These are phyloP conservation scores for Vaccinium macrocarpon DNA, from an alignment of 148 eudicot genomes.

Conservation along the genomic window DNA sequence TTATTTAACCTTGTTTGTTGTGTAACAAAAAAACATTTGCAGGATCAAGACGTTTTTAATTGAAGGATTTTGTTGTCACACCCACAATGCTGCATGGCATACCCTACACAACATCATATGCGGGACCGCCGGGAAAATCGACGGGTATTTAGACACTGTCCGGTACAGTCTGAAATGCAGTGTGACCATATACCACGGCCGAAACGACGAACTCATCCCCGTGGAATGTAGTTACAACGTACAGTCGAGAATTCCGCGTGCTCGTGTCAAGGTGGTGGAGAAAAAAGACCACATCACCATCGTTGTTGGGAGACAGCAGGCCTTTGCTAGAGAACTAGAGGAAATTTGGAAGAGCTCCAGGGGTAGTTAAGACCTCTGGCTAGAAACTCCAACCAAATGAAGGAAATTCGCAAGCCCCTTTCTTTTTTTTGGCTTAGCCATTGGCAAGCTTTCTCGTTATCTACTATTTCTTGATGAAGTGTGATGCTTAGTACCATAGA, in stretches of 20 bases:
- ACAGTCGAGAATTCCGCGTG: slow-evolving; percentile 58
- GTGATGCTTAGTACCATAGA: background rate
- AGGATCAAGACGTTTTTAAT: slow-evolving; percentile 70
- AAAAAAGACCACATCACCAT: slow-evolving; percentile 82
- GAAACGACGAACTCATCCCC: slow-evolving; percentile 78
- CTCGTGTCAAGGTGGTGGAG: slow-evolving; percentile 59
- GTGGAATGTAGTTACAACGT: slow-evolving; percentile 75
- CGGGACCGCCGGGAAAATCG: slow-evolving; percentile 72
- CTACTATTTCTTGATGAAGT: background rate
- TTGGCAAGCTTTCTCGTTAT: background rate
- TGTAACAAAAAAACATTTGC: slow-evolving; percentile 10
- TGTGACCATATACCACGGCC: slow-evolving; percentile 66
- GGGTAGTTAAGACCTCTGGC: slow-evolving; percentile 3
- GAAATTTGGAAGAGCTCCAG: slow-evolving; percentile 54
- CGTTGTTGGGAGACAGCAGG: slow-evolving; percentile 72
- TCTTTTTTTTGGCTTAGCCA: background rate
- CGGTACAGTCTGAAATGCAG: slow-evolving; percentile 43
- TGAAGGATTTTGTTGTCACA: slow-evolving; percentile 78
- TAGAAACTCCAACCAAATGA: background rate
- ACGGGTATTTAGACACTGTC: slow-evolving; percentile 57
- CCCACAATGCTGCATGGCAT: slow-evolving; percentile 95
- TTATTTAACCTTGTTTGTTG: background rate
- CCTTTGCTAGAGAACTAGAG: slow-evolving; percentile 78
- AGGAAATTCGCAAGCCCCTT: background rate
- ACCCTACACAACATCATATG: slow-evolving; percentile 89